Base-by-base conservation (phyloP, 192 early-diverging fungal genomes). In the Gigaspora rosea region DNA sequence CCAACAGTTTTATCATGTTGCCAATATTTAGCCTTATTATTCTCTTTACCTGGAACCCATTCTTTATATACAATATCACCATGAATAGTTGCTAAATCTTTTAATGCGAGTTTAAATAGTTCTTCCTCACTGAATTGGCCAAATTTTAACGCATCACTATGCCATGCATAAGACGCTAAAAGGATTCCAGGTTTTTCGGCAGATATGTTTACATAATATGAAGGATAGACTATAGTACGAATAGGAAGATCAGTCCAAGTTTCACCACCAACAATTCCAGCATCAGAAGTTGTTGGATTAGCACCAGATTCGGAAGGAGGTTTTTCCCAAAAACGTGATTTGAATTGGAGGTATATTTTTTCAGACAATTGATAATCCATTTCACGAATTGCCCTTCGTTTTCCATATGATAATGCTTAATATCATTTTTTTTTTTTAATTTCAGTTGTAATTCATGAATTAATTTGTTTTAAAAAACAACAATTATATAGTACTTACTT, bases 11-110 rank as follows among this genome's bases (percentile, higher is more conserved):
- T 10, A 59, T 82, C 81, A 12, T 69, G 49, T 7, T 47, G 27
- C 81, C 81, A 82, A 47, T 66, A 82, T 8, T 8, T 15, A 2
- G 74, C 48, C 15, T 73, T 36, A 46, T 80, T 77, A 15, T 73
- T 72, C 13, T 75, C 79, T 16, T 57, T 65, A 4, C 8, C 20
- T 1, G 8, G 18, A 8, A 18, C 13, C 48, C 81, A 82, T 10
- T 78, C 13, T 12, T 80, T 51, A 10, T 48, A 51, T 18, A 36
- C 69, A 10, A 72, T 48, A n/a, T 56, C 22, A 41, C 81, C 54
- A 73, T 69, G n/a, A n/a, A n/a, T n/a, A n/a, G n/a, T n/a, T n/a
- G n/a, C n/a, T n/a, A n/a, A n/a, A n/a, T n/a, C n/a, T n/a, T n/a
- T n/a, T n/a, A n/a, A n/a, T n/a, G n/a, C n/a, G n/a, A n/a, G n/a